These are phyloP conservation scores for Mytilinidion resinicola DNA, from an alignment of 495 filamentous ascomycete species.

Conservation along the genomic window DNA sequence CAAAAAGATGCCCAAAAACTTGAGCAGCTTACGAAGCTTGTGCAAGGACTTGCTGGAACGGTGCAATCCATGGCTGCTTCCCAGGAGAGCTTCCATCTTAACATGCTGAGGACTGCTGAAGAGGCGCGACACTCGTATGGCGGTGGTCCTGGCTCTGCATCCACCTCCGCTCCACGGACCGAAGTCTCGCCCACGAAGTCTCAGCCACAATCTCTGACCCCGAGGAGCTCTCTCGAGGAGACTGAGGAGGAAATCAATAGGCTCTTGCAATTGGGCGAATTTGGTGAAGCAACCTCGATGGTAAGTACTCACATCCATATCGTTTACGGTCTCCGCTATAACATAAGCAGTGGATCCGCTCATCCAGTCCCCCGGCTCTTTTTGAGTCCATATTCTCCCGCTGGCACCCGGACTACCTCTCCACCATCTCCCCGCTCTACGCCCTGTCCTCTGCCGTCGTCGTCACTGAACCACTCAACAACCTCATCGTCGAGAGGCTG, in stretches of 20 bases:
- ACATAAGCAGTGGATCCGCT: slow-evolving; percentile 74
- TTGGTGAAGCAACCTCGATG: no score
- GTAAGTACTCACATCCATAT: no score
- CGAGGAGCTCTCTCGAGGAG: slow-evolving; percentile 51
- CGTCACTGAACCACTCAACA: slow-evolving; percentile 63
- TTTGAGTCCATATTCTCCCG: slow-evolving; percentile 76
- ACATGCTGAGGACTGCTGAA: no score
- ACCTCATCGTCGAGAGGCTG: slow-evolving; percentile 60
- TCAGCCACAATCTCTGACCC: slow-evolving; percentile 24
- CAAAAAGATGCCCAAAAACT: slow-evolving; percentile 69
- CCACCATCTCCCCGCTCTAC: slow-evolving; percentile 66
- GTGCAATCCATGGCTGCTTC: slow-evolving; percentile 63
- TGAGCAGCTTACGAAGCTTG: slow-evolving; percentile 68
- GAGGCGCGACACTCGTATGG: no score
- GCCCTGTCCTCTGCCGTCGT: slow-evolving; percentile 77
- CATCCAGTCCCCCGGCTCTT: slow-evolving; percentile 61
- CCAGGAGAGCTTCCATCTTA: slow-evolving; percentile 53
- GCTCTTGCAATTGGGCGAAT: no score
- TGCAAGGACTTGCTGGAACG: slow-evolving; percentile 64
- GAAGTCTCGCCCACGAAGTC: background rate
- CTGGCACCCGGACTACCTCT: slow-evolving; percentile 64
- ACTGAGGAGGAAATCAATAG: slow-evolving; percentile 37
- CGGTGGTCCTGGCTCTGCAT: background rate
- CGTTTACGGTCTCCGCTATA: background rate
- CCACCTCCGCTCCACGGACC: background rate